Evolutionary conservation across 768 basidiomycete species (phyloP).

Genomic region (Collybia nuda): DNA sequence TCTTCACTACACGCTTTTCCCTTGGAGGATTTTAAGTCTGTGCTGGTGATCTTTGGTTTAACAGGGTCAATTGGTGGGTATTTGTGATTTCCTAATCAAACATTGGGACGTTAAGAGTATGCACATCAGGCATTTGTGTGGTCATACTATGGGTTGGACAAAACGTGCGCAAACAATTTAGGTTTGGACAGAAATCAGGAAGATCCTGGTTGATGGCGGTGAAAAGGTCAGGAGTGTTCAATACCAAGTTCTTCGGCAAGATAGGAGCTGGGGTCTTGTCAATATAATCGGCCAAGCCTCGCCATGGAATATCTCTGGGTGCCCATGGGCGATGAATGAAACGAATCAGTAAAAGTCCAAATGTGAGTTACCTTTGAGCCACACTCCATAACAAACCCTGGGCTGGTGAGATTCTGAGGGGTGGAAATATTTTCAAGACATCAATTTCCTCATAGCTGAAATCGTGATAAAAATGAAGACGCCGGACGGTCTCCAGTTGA

Average conservation of each 20-base stretch:
- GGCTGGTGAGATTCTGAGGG: constrained; percentile 17
- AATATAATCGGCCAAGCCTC: constrained; percentile 18
- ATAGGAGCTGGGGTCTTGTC: constrained; percentile 3
- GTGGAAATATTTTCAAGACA: constrained; percentile 22
- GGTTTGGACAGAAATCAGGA: constrained; percentile 41
- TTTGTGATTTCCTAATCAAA: constrained; percentile 6
- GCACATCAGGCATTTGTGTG: not conserved
- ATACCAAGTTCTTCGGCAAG: constrained; percentile 11
- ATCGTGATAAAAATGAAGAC: constrained; percentile 28
- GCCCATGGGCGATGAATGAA: not conserved
- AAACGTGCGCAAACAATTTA: constrained; percentile 38
- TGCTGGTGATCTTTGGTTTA: constrained; percentile 14
- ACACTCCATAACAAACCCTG: constrained; percentile 43
- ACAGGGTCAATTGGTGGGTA: constrained; percentile 3
- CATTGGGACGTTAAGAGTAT: not conserved
- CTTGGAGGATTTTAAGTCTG: not conserved
- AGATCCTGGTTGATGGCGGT: constrained; percentile 29
- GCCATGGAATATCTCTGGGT: constrained; percentile 36
- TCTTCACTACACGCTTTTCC: constrained; percentile 12
- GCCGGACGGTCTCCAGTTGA: constrained; percentile 40
- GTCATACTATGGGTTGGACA: constrained; percentile 38
- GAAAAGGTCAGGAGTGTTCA: constrained; percentile 25
- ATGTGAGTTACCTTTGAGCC: constrained; percentile 37
- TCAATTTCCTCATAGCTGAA: constrained; percentile 38
- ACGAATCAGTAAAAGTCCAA: no score